A percentile compares a stretch with the other conserved stretches of the same genome.
Evolutionary conservation across 192 early-diverging fungal species (phyloP).

Genomic region (Coemansia sp.): DNA sequence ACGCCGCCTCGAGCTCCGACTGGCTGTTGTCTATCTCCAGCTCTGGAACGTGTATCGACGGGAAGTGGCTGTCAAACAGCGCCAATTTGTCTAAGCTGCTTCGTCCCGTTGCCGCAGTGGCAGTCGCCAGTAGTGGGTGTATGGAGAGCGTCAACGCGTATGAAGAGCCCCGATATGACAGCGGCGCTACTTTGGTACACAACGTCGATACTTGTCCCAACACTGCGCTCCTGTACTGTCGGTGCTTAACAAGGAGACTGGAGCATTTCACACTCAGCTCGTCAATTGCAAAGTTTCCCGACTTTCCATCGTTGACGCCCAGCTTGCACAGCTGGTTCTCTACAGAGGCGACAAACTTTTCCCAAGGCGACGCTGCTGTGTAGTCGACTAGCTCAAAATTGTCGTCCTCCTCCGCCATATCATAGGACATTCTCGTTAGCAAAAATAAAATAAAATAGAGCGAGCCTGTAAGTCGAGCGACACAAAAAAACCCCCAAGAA

Average conservation of each 20-base stretch:
- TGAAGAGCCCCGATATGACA: constrained; percentile 33
- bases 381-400: constrained; percentile 77
- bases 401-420: constrained; percentile 61
- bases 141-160: constrained; percentile 43
- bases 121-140: constrained; percentile 32
- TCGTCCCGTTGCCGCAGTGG: constrained; percentile 26
- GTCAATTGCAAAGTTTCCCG: constrained; percentile 55
- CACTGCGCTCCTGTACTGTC: constrained; percentile 32
- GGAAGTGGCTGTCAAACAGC: constrained; percentile 47
- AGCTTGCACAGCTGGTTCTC: constrained; percentile 62
- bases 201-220: constrained; percentile 32
- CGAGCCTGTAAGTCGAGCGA: background rate
- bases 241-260: constrained; percentile 26
- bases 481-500: background rate
- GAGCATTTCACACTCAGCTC: constrained; percentile 32
- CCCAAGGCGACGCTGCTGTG: constrained; percentile 70
- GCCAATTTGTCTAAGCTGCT: constrained; percentile 23
- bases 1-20: constrained; percentile 29
- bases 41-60: constrained; percentile 43
- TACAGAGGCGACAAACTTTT: constrained; percentile 63
- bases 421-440: constrained; percentile 15
- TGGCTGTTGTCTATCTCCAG: constrained; percentile 52
- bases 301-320: constrained; percentile 59
- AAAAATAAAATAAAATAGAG: background rate
- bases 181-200: constrained; percentile 30